Base-by-base conservation (phyloP, 177 flowering plant species). In the Vitis hybrid region DNA sequence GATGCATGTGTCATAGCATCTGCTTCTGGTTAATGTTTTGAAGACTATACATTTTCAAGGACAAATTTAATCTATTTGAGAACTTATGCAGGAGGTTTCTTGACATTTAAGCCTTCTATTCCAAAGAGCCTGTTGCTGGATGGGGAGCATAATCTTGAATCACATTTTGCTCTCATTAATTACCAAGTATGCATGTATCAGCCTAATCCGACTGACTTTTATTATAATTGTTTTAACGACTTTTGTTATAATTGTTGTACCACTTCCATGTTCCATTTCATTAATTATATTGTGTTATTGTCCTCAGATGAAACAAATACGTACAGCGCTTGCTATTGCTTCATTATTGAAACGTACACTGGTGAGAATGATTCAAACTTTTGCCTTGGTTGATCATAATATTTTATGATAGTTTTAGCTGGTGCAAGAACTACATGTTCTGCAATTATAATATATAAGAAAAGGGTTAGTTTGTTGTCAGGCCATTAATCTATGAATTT, bases 301-400 rank as follows among this genome's bases (percentile, higher is more conserved):
- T 75, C 18, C 76, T 75, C 94, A 93, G 99, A 80, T 93, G 33
- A 92, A 93, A 78, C 97, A 96, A 80, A 93, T 96, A 76, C 84
- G 98, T 78, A 82, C 85, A 31, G 99, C 99, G 4, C 93, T 96
- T 58, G 98, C 98, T 52, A 81, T 96, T 73, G 91, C 98, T 68
- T 88, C 90, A 26, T 58, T 96, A 76, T 71, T 96, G 81, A 87
- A 87, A 50, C 94, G 97, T 72, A 90, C 94, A 33, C 75, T 96
- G 97, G 99, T 96, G 78, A 87, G 94, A 69, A 63, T 51, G 67
- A 13, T 51, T 33, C 49, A 64, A 68, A 20, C 15, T 26, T 64
- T 26, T 19, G 5, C 53, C 65, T 51, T 66, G 16, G 11, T 26
- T 57, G 45, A 45, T 50, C 16, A 5, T 14, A 55, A 6, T 55